Base-by-base conservation (phyloP, 106 monocot species). In the Acanthochlamys bracteata region DNA sequence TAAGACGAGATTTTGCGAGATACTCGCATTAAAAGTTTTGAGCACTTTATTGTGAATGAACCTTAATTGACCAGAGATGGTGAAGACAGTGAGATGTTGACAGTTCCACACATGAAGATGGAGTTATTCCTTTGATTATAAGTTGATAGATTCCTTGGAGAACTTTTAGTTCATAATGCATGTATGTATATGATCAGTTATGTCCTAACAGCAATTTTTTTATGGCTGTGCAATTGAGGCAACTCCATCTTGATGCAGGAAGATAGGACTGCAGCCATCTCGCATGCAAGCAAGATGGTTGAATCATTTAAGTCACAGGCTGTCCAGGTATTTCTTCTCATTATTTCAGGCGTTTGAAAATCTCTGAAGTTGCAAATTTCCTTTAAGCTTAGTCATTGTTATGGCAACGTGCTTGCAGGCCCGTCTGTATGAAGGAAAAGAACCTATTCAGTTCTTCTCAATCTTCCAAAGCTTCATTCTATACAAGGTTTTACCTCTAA, bases 391-490 rank as follows among this genome's bases (percentile, higher is more conserved):
- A 21, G 20, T 21, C 1, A 10, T 66, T 70, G 2, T 66, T n/a
- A 20, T 83, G 39, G 16, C 49, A 7, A 24, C 55, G 65, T 58
- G 46, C 39, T 57, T 63, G 9, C 59, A 90, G 90, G 86, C 80
- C 60, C 80, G 69, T 19, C 41, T 95, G 55, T 82, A 87, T 80
- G 87, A 95, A 82, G 90, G 90, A 69, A 84, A 87, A 46, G 95
- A 95, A 74, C 90, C 95, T 21, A 80, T 85, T 74, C 95, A 87
- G 47, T 95, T 95, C 57, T 84, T 79, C 57, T 78, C 78, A 16
- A 84, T 95, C 64, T 84, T 95, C 65, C 95, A 95, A 74, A 90
- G 87, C 57, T 82, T 90, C 71, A 80, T 81, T 55, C 57, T 90
- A 39, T 80, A 71, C 54, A 90, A 87, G 95, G 95, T 95, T 60